Base-by-base conservation (phyloP, 306 rosid species). In the Trifolium repens region DNA sequence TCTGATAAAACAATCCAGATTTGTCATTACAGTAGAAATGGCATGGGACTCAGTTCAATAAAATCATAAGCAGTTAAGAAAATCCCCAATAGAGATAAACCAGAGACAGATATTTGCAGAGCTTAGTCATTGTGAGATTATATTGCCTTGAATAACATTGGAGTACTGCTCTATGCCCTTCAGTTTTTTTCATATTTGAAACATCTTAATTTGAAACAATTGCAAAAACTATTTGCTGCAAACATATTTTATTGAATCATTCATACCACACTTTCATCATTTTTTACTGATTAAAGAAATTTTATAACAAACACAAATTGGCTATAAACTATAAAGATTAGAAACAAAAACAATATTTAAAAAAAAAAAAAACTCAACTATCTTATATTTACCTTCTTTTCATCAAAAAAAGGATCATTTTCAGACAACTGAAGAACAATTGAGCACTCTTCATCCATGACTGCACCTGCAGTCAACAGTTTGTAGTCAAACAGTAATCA, bases 341-440 rank as follows among this genome's bases (percentile, higher is more conserved):
- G 54, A 57, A 8, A 34, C 26, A 13, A 32, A 55, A 64, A 16
- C 71, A 15, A 34, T 34, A 22, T 34, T 8, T 7, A 27, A 26
- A 49, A 19, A 64, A 27, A 57, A 37, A 49, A 19, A 65, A 39
- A 58, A 64, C 22, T 57, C 71, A 19, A 46, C 49, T 26, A 62
- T 54, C 75, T 17, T 15, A 58, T 4, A 27, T 46, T 69, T 84
- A 92, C 99, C 96, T 89, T 85, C 91, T 87, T 94, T 72, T 67
- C 78, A 57, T 85, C 70, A 80, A 64, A 94, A 65, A 87, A 79
- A 65, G 53, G 72, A 80, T 94, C 96, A 30, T 43, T 79, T 78
- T 86, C 82, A 30, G 89, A 46, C 53, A 90, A 83, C 78, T 92
- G 93, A n/a, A 90, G 89, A 81, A 79, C 82, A 78, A 92, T 22